A percentile compares a stretch with the other conserved stretches of the same genome.
These are phyloP conservation scores for Serendipita sp. DNA, from an alignment of 768 basidiomycete genomes.

Conservation along the genomic window DNA sequence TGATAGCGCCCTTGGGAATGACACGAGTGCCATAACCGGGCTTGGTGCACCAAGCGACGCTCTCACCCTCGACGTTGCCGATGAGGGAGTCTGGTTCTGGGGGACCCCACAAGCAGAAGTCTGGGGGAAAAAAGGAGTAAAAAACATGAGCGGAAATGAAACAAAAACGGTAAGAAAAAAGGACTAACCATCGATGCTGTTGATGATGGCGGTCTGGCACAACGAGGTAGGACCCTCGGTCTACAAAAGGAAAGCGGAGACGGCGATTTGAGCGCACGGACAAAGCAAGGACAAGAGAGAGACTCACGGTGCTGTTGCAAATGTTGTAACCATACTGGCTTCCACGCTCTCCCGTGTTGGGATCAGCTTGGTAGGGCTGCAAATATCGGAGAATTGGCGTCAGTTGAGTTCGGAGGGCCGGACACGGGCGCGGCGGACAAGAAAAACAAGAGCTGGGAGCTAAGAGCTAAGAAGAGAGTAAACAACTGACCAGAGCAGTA, in stretches of 20 bases:
- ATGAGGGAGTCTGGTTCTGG: slow-evolving; percentile 36
- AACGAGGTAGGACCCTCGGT: slow-evolving; percentile 7
- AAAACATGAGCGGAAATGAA: slow-evolving; percentile 14
- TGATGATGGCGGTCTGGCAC: slow-evolving; percentile 8
- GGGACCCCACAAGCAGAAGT: slow-evolving; percentile 58
- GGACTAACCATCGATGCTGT: slow-evolving; percentile 15
- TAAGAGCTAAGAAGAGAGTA: not conserved
- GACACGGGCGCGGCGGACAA: not conserved
- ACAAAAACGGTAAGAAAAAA: not conserved
- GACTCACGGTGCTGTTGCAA: slow-evolving; percentile 16
- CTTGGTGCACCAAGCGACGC: slow-evolving; percentile 71
- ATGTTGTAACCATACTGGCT: slow-evolving; percentile 9
- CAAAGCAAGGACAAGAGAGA: not conserved
- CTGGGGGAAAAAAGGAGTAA: slow-evolving; percentile 23
- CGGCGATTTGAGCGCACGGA: not conserved
- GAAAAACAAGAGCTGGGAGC: not conserved
- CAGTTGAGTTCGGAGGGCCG: not conserved
- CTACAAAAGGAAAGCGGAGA: not conserved
- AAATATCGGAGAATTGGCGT: not conserved
- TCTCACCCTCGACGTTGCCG: slow-evolving; percentile 52
- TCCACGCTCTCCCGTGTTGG: slow-evolving; percentile 15
- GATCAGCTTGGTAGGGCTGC: slow-evolving; percentile 38
- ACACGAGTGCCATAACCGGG: slow-evolving; percentile 51
- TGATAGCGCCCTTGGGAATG: slow-evolving; percentile 53
- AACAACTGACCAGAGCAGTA: slow-evolving; percentile 14